phyloP scores from a whole-genome alignment of 352 stramenopile species.

The Pythium rhizo-oryzae region DNA sequence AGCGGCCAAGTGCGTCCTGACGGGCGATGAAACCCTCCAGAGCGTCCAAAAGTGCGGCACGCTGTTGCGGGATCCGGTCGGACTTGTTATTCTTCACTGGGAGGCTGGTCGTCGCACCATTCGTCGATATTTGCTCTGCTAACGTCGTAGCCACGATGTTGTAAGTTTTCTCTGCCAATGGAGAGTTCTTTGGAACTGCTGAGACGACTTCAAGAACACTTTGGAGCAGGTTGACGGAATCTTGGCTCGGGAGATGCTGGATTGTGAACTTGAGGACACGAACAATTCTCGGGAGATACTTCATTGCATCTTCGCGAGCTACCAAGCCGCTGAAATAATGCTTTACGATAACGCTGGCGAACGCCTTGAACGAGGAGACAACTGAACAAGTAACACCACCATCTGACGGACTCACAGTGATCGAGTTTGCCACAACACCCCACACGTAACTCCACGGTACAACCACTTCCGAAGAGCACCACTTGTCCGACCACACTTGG shows the following conservation, averaged over 20 bases:
- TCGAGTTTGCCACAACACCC: slow-evolving; percentile 25
- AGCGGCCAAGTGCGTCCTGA: slow-evolving; percentile 9
- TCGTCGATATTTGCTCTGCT: slow-evolving; percentile 5
- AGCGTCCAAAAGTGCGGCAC: slow-evolving; percentile 4
- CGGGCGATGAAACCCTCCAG: not conserved
- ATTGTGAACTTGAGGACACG: slow-evolving; percentile 8
- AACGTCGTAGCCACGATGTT: slow-evolving; percentile 7
- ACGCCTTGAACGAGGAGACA: slow-evolving; percentile 8
- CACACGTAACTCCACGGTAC: slow-evolving; percentile 55
- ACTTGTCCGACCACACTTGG: slow-evolving; percentile 47
- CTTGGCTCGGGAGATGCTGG: not conserved
- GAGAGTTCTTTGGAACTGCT: slow-evolving; percentile 12
- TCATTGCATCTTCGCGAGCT: slow-evolving; percentile 2
- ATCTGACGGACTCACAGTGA: not conserved
- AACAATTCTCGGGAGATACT: slow-evolving; percentile 5
- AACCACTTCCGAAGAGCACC: slow-evolving; percentile 29
- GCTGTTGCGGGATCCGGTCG: not conserved
- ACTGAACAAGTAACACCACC: not conserved
- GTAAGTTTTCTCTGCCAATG: slow-evolving; percentile 16
- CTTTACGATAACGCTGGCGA: slow-evolving; percentile 13
- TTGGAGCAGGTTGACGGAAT: not conserved
- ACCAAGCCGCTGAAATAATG: slow-evolving; percentile 12
- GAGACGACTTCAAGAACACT: slow-evolving; percentile 10
- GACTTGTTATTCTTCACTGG: not conserved
- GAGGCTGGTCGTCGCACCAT: not conserved